Conservation (phyloP, 768 basidiomycete species). For the Butyriboletus loyo region DNA sequence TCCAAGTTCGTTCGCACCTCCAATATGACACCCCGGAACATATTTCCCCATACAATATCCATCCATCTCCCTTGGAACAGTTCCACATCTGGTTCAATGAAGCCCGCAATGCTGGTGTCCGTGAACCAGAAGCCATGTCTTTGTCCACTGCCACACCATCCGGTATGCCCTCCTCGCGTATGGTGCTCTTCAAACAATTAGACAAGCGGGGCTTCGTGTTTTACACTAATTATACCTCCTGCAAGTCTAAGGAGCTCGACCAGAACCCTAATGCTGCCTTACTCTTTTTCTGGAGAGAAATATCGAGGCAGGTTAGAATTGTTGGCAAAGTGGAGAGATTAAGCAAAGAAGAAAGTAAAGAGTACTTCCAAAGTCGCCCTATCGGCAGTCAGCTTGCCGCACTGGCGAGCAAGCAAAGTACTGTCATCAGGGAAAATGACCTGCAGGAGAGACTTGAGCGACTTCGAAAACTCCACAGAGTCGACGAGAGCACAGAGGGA, state of each 20-base stretch:
- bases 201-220: slow-evolving; percentile 91
- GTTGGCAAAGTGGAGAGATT: slow-evolving; percentile 85
- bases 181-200: slow-evolving; percentile 89
- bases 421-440: slow-evolving; percentile 69
- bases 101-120: slow-evolving; percentile 53
- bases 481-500: slow-evolving; percentile 35
- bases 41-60: slow-evolving; percentile 59
- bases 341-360: slow-evolving; percentile 64
- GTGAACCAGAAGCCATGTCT: slow-evolving; percentile 89
- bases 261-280: slow-evolving; percentile 79
- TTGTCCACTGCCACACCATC: slow-evolving; percentile 66
- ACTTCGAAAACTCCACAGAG: slow-evolving; percentile 56
- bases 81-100: slow-evolving; percentile 86
- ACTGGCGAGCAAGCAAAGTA: slow-evolving; percentile 91
- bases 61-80: slow-evolving; percentile 72
- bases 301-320: slow-evolving; percentile 77
- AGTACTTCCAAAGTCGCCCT: slow-evolving; percentile 82
- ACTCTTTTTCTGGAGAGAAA: slow-evolving; percentile 89
- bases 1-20: slow-evolving; percentile 67
- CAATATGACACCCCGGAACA: slow-evolving; percentile 74
- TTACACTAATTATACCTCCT: slow-evolving; percentile 94
- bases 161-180: slow-evolving; percentile 83
- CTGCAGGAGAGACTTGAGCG: slow-evolving; percentile 59
- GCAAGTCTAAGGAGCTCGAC: slow-evolving; percentile 81
- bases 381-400: slow-evolving; percentile 85